Evolutionary conservation across 495 filamentous ascomycete species (phyloP).

Genomic region (Penicilliopsis zonata): DNA sequence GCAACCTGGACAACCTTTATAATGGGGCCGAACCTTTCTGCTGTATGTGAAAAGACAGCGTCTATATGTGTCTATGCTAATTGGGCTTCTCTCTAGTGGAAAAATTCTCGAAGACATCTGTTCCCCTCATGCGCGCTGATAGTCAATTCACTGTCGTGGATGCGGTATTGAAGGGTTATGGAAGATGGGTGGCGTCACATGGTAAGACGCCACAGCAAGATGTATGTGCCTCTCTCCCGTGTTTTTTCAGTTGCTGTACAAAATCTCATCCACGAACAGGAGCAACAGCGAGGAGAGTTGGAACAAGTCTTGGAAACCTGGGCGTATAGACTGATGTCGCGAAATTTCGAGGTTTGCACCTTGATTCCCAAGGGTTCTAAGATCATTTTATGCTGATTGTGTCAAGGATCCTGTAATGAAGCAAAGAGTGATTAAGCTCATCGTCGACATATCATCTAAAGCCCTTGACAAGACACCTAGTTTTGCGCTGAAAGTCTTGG

Average conservation of each 20-base stretch:
- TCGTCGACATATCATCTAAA: conserved; percentile 73
- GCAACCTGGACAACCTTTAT: conserved; percentile 62
- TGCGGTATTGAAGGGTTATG: conserved; percentile 81
- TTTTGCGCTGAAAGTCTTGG: conserved; percentile 77
- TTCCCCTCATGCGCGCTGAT: conserved; percentile 67
- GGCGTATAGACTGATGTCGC: conserved; percentile 62
- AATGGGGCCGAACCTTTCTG: conserved; percentile 54
- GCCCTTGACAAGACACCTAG: conserved; percentile 64
- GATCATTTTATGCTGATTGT: conserved; percentile 1
- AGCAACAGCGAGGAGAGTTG: conserved; percentile 47
- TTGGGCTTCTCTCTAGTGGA: conserved; percentile 34
- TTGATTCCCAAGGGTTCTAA: background rate
- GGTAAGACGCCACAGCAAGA: conserved; percentile 44
- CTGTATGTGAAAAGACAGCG: conserved; percentile 31
- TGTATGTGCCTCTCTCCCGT: conserved; percentile 13
- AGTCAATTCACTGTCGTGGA: conserved; percentile 84
- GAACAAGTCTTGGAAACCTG: conserved; percentile 65
- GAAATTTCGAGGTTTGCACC: conserved; percentile 53
- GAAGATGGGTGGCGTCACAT: conserved; percentile 57
- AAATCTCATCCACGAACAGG: conserved; percentile 23
- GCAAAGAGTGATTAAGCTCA: conserved; percentile 70
- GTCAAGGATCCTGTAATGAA: conserved; percentile 71
- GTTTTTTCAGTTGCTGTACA: background rate
- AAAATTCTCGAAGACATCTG: conserved; percentile 70
- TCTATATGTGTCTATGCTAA: conserved; percentile 14